Evolutionary conservation across 768 basidiomycete genomes (phyloP), one percentile per base, ranked within the genome.

Genomic region (Suillus clintonianus): DNA sequence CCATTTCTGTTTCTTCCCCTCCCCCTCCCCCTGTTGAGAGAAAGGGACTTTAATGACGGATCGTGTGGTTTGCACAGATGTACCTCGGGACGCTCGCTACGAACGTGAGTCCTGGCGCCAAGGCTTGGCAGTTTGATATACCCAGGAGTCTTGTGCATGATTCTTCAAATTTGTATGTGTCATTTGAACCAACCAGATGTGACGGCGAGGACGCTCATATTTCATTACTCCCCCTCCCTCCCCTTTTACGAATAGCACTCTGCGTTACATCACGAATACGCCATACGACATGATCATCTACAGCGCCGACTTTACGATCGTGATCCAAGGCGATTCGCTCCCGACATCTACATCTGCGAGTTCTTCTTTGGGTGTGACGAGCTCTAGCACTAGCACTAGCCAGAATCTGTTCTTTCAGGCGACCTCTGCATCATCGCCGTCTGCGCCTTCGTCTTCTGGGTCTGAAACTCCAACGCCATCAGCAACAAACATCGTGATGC

Each of bases 221-320:
- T n/a, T n/a, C n/a, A 30, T 13, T 51, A 15, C 24, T 53, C 15
- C 41, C 3, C 24, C 19, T 17, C 56, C 9, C 17, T 24, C 34
- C n/a, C 5, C 39, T 14, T 24, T 14, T 14, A 2, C 8, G 10
- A 27, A 57, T 8, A 79, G 80, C 43, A 71, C 72, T 27, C 65
- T 82, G 24, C 74, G 72, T 42, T 81, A 82, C 53, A 65, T 69
- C 51, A 71, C 73, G 61, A 50, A 63, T 27, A 57, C 64, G 4
- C 78, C 77, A 15, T 61, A 54, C 14, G 37, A 64, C 5, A n/a
- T 63, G 30, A 76, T 77, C 1, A 67, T 84, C 27, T 88, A 83
- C 69, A 82, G 84, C 22, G 82, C 86, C 9, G 78, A 83, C 65
- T 89, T 89, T 62, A 67, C 65, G 43, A 82, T 88, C 50, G 36